Base-by-base conservation (phyloP, 1,284 basidiomycete species). In the Pyrrhoderma noxium region DNA sequence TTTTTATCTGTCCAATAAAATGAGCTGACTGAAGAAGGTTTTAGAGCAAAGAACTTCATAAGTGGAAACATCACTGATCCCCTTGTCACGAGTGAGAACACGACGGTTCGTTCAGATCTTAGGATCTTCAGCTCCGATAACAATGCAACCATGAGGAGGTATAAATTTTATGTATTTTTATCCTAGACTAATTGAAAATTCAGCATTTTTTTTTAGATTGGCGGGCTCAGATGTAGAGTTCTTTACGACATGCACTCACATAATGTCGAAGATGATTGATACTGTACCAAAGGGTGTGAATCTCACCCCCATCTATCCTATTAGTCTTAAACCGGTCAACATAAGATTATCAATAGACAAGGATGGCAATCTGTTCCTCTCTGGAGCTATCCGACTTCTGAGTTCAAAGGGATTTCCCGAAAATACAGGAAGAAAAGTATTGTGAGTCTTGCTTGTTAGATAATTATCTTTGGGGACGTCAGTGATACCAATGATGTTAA, bases 221-320 rank as follows among this genome's bases (percentile, higher is more conserved):
- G 51, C 57, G 3, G 16, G 44, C 16, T 47, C 54, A 11, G 35
- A 41, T 8, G 44, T 41, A 9, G 34, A 44, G n/a, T 59, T 60
- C 53, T 49, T 40, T 35, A 27, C 41, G 9, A 58, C 55, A 0
- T 64, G 63, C 45, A 51, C 48, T 5, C 41, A 37, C n/a, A 51
- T 63, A 9, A 51, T 62, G 43, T 36, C 53, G 14, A 56, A 58
- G n/a, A 64, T 64, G 63, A 45, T 64, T 7, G 54, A 64, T 45
- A 63, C 63, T 3, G 61, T 61, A 9, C 63, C 62, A 5, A 52
- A 43, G 1, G 52, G 52, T 18, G 59, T 62, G 2, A 46, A 46
- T 1, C 53, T 64, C 1, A 58, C 54, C 19, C 61, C 61, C 4
- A 46, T 57, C 16, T 39, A 40, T 2, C 62, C 63, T 13, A 40